phyloP scores from a whole-genome alignment of 192 early-diverging fungal species.

The Entomortierella lignicola region DNA sequence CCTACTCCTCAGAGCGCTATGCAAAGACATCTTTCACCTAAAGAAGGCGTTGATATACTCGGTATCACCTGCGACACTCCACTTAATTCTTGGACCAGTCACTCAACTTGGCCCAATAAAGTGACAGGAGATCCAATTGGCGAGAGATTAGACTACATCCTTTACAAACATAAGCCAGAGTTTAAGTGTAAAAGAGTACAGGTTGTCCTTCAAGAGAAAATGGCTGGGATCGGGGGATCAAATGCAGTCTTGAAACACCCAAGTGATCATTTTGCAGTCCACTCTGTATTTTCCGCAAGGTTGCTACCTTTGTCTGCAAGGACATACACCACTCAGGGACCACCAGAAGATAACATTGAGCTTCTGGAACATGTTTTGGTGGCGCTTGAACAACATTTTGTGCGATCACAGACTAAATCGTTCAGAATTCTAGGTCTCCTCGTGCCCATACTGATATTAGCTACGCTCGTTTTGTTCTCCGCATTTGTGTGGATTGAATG shows the following conservation, averaged over 20 bases:
- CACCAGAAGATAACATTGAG: slow-evolving; percentile 1
- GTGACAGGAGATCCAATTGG: slow-evolving; percentile 41
- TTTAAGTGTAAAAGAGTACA: slow-evolving; percentile 32
- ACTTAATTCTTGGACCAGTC: slow-evolving; percentile 58
- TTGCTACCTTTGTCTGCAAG: neutral
- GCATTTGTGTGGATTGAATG: slow-evolving; percentile 5
- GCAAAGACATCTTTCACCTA: slow-evolving; percentile 6
- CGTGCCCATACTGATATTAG: neutral
- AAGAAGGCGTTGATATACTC: slow-evolving; percentile 31
- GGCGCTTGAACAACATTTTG: slow-evolving; percentile 11
- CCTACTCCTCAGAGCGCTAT: slow-evolving; percentile 2
- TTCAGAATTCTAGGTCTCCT: neutral
- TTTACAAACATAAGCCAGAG: slow-evolving; percentile 49
- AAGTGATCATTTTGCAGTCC: slow-evolving; percentile 41
- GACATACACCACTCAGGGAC: neutral
- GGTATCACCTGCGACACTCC: slow-evolving; percentile 66
- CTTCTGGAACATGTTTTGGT: slow-evolving; percentile 15
- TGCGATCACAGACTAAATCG: neutral
- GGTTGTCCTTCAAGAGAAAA: slow-evolving; percentile 15
- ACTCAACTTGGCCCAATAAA: slow-evolving; percentile 16
- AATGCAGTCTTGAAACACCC: neutral
- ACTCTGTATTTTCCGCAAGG: neutral
- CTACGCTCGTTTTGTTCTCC: neutral
- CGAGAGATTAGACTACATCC: slow-evolving; percentile 65
- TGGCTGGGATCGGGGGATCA: neutral